Evolutionary conservation across 2,329 filamentous ascomycete species (phyloP).

Genomic region (Colletotrichum scovillei): DNA sequence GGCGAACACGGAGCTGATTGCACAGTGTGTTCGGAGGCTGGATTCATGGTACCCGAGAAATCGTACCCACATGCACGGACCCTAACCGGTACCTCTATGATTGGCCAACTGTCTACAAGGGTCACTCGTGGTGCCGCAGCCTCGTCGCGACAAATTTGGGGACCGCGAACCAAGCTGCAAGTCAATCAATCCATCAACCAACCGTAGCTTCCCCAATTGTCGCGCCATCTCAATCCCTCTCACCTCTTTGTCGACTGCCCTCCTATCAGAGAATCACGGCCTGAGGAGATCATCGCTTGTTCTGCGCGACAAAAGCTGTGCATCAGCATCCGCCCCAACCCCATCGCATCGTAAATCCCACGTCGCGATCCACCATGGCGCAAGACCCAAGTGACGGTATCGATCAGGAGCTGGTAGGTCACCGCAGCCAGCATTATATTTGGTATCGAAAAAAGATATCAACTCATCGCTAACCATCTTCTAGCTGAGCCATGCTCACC

Average conservation of each 20-base stretch:
- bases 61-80: constrained; percentile 5
- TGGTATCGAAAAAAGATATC: constrained; percentile 44
- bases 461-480: neutral
- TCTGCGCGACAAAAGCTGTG: neutral
- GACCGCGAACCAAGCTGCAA: constrained; percentile 25
- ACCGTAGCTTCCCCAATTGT: constrained; percentile 2
- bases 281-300: neutral
- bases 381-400: constrained; percentile 37
- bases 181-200: constrained; percentile 11
- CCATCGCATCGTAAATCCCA: neutral
- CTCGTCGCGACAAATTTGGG: constrained; percentile 39
- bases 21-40: neutral
- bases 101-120: constrained; percentile 16
- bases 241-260: neutral
- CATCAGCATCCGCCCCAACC: neutral
- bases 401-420: constrained; percentile 35
- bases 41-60: neutral
- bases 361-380: constrained; percentile 32
- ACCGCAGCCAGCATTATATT: constrained; percentile 35
- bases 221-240: neutral
- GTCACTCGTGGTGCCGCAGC: constrained; percentile 34
- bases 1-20: neutral
- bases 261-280: neutral
- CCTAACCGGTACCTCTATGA: neutral
- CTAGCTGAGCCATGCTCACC: constrained; percentile 88